Evolutionary conservation across 2,329 filamentous ascomycete species (phyloP).

Genomic region (Atkinsonella texensis): DNA sequence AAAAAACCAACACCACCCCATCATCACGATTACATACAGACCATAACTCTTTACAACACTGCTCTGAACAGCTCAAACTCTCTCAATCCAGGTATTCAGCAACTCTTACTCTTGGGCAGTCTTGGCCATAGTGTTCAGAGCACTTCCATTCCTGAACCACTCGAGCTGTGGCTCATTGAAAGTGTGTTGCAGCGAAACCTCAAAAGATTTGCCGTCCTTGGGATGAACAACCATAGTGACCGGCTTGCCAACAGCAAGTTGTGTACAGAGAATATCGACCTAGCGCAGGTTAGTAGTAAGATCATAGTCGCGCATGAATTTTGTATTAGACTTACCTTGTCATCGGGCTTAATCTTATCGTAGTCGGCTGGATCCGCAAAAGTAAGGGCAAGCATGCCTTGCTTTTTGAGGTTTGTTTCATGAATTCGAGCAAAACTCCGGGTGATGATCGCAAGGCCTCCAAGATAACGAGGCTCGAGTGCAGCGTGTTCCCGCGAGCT

Average conservation of each 20-base stretch:
- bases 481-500: conserved; percentile 96
- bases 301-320: background rate
- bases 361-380: conserved; percentile 94
- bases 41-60: background rate
- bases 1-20: background rate
- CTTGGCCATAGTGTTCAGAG: conserved; percentile 98
- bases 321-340: conserved; percentile 48
- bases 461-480: conserved; percentile 92
- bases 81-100: background rate
- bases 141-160: conserved; percentile 98
- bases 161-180: conserved; percentile 97
- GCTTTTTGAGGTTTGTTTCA: conserved; percentile 99
- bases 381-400: conserved; percentile 98
- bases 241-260: conserved; percentile 86
- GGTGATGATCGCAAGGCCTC: conserved; percentile 92
- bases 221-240: conserved; percentile 87
- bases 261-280: conserved; percentile 76
- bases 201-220: conserved; percentile 69
- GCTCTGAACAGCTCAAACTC: background rate
- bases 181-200: conserved; percentile 80
- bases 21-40: background rate
- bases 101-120: conserved; percentile 18
- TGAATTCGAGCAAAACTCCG: conserved; percentile 97
- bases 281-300: conserved; percentile 18
- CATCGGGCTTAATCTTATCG: conserved; percentile 87